Evolutionary conservation across 306 rosid species (phyloP), one percentile per base, ranked within the genome.

Genomic region (Lathyrus sativus): DNA sequence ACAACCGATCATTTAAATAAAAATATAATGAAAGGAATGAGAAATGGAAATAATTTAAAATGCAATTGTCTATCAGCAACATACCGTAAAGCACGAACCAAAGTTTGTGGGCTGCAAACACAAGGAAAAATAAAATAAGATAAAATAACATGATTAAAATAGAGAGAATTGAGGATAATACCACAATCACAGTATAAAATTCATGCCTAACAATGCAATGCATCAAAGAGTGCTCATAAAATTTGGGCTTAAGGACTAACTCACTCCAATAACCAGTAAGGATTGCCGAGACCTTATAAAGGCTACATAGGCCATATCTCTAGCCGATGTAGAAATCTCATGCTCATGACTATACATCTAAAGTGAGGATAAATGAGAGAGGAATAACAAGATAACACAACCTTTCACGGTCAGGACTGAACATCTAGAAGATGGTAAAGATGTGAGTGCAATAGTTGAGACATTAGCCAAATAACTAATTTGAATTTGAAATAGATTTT

Each of bases 81-180:
- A 72, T 85, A 88, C 97, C 97, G 84, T 73, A 93, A 28, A 82
- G 98, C 96, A 41, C 97, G 98, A 74, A 90, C 98, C 82, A 93
- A 71, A 62, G 97, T 93, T 78, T 88, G 96, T 11, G 98, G 97
- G 85, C 98, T 93, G 96, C 83, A 85, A 58, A 35, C 53, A 62
- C 65, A 33, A 26, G 73, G 11, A 65, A 28, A 67, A 55, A 33
- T 37, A 38, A 45, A 63, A 15, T 15, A 71, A 57, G 35, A 31
- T 31, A 31, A 31, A 26, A 65, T 28, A 62, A 59, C 8, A 54
- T 28, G 11, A 78, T 29, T n/a, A 54, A 45, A 31, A 28, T 43
- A 54, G n/a, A 66, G 9, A 65, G 51, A 80, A 71, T 57, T 70
- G 55, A 35, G 60, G 37, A 79, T 67, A 48, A 69, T 49, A 72